Evolutionary conservation across 2,329 filamentous ascomycete species (phyloP).

Genomic region (Talaromyces sp.): DNA sequence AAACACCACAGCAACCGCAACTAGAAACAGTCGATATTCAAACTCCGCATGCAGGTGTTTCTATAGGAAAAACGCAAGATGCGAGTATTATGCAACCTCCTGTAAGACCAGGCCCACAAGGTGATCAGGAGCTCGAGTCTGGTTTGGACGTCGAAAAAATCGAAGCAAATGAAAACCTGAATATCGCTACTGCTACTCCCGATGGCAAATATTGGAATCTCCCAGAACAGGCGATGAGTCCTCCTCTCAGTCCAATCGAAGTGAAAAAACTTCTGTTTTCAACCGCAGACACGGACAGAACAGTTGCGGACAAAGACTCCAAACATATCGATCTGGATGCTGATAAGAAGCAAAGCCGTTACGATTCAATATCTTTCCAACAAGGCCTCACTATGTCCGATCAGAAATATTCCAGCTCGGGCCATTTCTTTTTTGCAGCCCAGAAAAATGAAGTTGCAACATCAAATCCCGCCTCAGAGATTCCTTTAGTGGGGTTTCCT

Average conservation of each 20-base stretch:
- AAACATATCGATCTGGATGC: conserved; percentile 14
- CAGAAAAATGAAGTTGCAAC: neutral
- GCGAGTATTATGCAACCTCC: neutral
- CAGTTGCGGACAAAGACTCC: conserved; percentile 7
- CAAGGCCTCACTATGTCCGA: conserved; percentile 44
- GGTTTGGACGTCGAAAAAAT: neutral
- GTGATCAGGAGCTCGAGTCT: neutral
- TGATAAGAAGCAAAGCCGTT: conserved; percentile 35
- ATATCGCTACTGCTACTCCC: neutral
- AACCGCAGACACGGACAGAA: conserved; percentile 5
- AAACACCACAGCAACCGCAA: neutral
- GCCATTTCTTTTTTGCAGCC: conserved; percentile 39
- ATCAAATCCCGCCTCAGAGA: conserved; percentile 11
- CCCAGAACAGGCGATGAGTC: conserved; percentile 28
- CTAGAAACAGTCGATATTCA: conserved; percentile 10
- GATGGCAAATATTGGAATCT: conserved; percentile 3
- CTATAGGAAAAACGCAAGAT: neutral
- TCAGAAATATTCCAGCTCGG: conserved; percentile 48
- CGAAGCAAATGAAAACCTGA: neutral
- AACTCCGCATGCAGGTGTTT: conserved; percentile 8
- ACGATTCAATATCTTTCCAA: conserved; percentile 49
- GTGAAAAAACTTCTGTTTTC: conserved; percentile 43
- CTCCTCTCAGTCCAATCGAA: conserved; percentile 35
- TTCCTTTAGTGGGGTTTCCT: conserved; percentile 36
- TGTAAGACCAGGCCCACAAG: neutral